Conservation (phyloP, 176 grass and related monocot genomes). For the Oryza officinalis region DNA sequence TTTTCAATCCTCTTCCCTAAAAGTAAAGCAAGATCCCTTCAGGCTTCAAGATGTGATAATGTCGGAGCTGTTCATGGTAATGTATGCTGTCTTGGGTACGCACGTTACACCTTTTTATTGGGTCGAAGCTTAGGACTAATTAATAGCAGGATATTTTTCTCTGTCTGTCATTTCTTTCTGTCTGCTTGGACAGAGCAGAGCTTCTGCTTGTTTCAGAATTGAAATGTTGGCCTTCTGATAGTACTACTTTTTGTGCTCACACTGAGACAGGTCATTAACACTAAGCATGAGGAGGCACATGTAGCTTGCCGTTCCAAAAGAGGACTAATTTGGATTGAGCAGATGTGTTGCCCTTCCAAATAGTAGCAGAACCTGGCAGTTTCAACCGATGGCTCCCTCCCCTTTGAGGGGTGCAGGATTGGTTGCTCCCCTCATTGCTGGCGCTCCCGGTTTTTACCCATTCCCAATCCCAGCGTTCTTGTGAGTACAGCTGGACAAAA, state of each 20-base stretch:
- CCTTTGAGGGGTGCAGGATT: no score
- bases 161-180: neutral
- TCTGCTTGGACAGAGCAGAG: neutral
- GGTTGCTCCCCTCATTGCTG: neutral
- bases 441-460: no score
- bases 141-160: neutral
- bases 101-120: no score
- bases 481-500: no score
- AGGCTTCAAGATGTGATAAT: neutral
- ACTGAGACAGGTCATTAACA: neutral
- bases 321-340: neutral
- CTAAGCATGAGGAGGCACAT: neutral
- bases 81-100: neutral
- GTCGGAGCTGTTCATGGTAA: neutral
- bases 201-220: neutral
- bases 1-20: neutral
- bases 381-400: no score
- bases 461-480: no score
- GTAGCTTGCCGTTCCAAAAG: neutral
- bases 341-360: neutral
- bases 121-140: neutral
- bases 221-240: neutral
- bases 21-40: neutral
- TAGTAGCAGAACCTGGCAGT: neutral
- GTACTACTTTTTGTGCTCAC: neutral